Percentiles rank a stretch among this genome's conserved stretches.
Evolutionary conservation across 2,329 filamentous ascomycete species (phyloP).

Genomic region (Camillea tinctor): DNA sequence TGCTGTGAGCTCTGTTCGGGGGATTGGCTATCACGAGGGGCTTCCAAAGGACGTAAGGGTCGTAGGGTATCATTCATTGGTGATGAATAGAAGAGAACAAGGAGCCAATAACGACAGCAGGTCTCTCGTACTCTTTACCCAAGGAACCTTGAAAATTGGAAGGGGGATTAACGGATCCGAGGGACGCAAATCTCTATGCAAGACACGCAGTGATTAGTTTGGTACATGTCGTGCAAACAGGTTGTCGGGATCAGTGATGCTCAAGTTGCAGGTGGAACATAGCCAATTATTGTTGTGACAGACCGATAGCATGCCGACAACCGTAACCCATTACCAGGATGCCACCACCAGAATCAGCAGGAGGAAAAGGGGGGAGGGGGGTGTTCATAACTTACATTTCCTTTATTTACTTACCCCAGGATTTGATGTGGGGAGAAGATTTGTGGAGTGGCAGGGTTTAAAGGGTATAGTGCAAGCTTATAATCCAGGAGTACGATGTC

Average conservation of each 20-base stretch:
- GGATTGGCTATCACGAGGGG: slow-evolving; percentile 6
- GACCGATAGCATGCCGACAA: neutral
- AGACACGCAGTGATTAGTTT: neutral
- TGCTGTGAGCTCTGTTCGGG: slow-evolving; percentile 5
- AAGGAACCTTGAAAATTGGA: neutral
- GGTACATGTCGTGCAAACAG: neutral
- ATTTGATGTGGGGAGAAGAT: neutral
- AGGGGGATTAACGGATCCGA: too few species aligned
- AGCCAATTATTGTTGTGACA: neutral
- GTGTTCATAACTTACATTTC: neutral
- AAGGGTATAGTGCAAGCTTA: neutral
- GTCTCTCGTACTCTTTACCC: neutral
- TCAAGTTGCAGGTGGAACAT: neutral
- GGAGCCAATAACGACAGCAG: neutral
- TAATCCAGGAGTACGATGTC: neutral
- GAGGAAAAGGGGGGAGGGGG: too few species aligned
- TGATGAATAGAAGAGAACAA: neutral
- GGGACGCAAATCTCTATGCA: neutral
- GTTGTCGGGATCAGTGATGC: neutral
- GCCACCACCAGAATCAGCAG: neutral
- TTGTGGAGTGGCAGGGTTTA: neutral
- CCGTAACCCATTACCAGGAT: neutral
- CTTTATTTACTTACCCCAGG: neutral
- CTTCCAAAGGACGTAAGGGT: slow-evolving; percentile 25
- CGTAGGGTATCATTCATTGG: slow-evolving; percentile 28